These are phyloP conservation scores for Termitomyces bulborhizus DNA, from an alignment of 768 basidiomycete species.

Conservation along the genomic window DNA sequence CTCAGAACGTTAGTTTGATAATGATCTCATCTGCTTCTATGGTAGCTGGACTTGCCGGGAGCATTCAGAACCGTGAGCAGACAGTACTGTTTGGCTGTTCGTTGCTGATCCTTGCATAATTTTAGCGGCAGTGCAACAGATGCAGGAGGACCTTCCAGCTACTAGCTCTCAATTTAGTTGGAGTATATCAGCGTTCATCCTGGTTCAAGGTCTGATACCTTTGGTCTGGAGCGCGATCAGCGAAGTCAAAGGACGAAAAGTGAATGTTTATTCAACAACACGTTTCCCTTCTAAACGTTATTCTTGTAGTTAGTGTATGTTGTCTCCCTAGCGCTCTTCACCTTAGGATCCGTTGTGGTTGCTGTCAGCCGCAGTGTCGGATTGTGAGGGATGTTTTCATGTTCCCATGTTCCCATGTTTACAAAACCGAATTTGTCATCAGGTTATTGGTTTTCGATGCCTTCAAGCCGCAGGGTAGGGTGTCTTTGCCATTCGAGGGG, in stretches of 20 bases:
- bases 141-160: slow-evolving; percentile 55
- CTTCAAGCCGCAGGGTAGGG: slow-evolving; percentile 58
- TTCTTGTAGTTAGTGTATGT: slow-evolving; percentile 48
- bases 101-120: not conserved
- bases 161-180: slow-evolving; percentile 57
- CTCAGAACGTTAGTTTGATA: slow-evolving; percentile 36
- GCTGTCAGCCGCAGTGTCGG: slow-evolving; percentile 49
- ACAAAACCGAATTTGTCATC: slow-evolving; percentile 8
- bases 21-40: slow-evolving; percentile 48
- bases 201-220: slow-evolving; percentile 64
- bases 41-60: slow-evolving; percentile 52
- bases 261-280: slow-evolving; percentile 16
- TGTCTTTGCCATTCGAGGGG: slow-evolving; percentile 6
- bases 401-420: not conserved
- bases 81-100: not conserved
- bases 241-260: slow-evolving; percentile 74
- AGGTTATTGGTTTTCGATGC: slow-evolving; percentile 62
- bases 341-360: slow-evolving; percentile 48
- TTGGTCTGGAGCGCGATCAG: slow-evolving; percentile 63
- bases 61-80: slow-evolving; percentile 59
- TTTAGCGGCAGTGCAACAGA: slow-evolving; percentile 56
- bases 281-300: not conserved
- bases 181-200: slow-evolving; percentile 64
- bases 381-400: slow-evolving; percentile 25
- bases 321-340: slow-evolving; percentile 43